These are phyloP conservation scores for Apiotrichum mycotoxinovorans DNA, from an alignment of 1,284 basidiomycete species.

Conservation along the genomic window DNA sequence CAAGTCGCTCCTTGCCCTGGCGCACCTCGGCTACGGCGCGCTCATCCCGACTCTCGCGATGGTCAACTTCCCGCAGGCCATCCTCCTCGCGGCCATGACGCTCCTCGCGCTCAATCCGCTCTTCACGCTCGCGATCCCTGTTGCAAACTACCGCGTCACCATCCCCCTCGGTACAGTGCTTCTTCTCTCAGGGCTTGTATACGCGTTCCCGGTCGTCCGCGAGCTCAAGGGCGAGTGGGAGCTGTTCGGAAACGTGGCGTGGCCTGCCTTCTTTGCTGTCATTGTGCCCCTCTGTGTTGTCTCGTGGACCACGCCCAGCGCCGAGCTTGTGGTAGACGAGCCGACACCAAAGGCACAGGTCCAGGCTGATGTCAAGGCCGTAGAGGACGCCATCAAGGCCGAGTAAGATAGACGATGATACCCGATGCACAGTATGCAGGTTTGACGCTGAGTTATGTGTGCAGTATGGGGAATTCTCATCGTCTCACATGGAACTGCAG, in stretches of 20 bases:
- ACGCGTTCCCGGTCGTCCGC: background rate
- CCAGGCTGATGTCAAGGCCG: no score
- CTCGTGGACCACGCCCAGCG: slow-evolving; percentile 16
- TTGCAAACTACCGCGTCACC: background rate
- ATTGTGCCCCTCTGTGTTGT: slow-evolving; percentile 39
- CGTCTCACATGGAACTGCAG: background rate
- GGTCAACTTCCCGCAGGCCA: slow-evolving; percentile 83
- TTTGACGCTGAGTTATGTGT: no score
- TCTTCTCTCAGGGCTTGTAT: slow-evolving; percentile 1
- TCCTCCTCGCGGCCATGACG: slow-evolving; percentile 61
- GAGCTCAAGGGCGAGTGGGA: slow-evolving; percentile 38
- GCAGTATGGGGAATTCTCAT: background rate
- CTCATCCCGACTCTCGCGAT: slow-evolving; percentile 78
- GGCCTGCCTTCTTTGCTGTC: slow-evolving; percentile 35
- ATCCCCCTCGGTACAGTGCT: slow-evolving; percentile 2
- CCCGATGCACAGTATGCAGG: background rate
- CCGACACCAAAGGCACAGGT: no score
- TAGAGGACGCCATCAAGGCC: background rate
- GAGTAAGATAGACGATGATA: background rate
- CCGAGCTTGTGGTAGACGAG: background rate
- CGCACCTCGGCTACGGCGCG: slow-evolving; percentile 64
- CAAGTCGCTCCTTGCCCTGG: slow-evolving; percentile 24
- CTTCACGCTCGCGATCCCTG: background rate
- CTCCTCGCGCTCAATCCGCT: slow-evolving; percentile 42
- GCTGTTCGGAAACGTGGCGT: slow-evolving; percentile 42